Evolutionary conservation across 257 asterid genomes (phyloP), one percentile per base, ranked within the genome.

Genomic region (Solanum clarkiae): DNA sequence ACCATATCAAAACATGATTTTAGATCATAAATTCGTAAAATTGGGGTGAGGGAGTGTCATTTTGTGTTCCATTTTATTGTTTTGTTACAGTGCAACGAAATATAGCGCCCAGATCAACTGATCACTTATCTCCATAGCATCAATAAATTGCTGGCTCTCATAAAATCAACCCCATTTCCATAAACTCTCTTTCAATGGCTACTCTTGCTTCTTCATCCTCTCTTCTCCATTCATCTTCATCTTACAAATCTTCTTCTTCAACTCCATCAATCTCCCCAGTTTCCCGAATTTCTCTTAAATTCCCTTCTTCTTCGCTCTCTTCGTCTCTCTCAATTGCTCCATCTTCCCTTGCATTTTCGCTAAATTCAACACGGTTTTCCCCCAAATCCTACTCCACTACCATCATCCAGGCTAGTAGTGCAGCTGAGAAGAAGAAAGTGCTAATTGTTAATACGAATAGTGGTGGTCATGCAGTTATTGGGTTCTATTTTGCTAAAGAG

Each of bases 391-490:
- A 42, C 17, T 9, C 90, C 22, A 57, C 24, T 49, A 92, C 22
- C 89, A 87, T 87, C 1, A 91, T 96, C 83, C 90, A 84, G 84
- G 97, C 89, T 70, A 81, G 83, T 74, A 81, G 83, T 47, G 85
- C 88, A 17, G 81, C 93, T 69, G 95, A 93, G 93, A 96, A 95
- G 92, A 94, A 92, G 90, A 93, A 88, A 60, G 98, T 95, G 86
- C 94, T 95, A 82, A 92, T 94, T 47, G 95, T 95, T 69, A 96
- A 96, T 85, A 93, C 99, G 13, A 91, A 94, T 88, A 94, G 98
- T 16, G 99, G 99, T 8, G 99, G 94, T 57, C 99, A 96, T 85
- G 98, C 99, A 4, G 93, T 96, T 88, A 93, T 96, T 60, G 99
- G 98, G 5, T 96, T 95, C 90, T 93, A 95, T 89, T 94, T 96